Evolutionary conservation across 768 basidiomycete genomes (phyloP), one percentile per base, ranked within the genome.

Genomic region (Leccinum longicurvipes): DNA sequence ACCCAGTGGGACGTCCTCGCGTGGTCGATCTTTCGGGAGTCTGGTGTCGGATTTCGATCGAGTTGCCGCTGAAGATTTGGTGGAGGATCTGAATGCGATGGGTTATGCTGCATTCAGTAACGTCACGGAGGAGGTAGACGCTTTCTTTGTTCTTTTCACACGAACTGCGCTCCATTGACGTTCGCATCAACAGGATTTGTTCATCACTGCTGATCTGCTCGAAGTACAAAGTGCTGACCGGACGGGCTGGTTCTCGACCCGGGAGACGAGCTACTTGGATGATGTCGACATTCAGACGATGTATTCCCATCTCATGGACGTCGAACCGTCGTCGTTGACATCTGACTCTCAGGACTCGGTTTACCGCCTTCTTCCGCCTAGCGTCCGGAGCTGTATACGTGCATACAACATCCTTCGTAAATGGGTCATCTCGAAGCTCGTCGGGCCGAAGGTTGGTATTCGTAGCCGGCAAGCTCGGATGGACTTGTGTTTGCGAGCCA

Each of bases 181-280:
- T 8, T 51, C 50, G 29, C 7, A 47, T 50, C 31, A 31, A 44
- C 23, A 92, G 89, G 91, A 93, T 71, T 75, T 93, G 34, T 87
- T 90, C 62, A 76, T 85, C 42, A 84, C 87, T 7, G 82, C 85
- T 5, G 91, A 93, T 67, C 71, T 92, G 17, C 77, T 93, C 10
- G 91, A 93, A 69, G 82, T 90, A 0, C 91, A 93, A 68, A 84
- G 82, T 2, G 81, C 83, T 15, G 91, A 93, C 67, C 82, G 84
- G 29, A 85, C 82, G 2, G 91, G 88, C 3, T 93, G 91, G 91
- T 89, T 91, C 70, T 59, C 69, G 14, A 53, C 73, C 29, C 76
- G 82, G 51, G 90, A 92, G n/a, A 67, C 75, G 0, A 71, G 70
- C 15, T 71, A 77, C 0, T 69, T 74, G 47, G 91, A 93, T 47